phyloP scores from a whole-genome alignment of 148 eudicot species.

The Cornus suecica region DNA sequence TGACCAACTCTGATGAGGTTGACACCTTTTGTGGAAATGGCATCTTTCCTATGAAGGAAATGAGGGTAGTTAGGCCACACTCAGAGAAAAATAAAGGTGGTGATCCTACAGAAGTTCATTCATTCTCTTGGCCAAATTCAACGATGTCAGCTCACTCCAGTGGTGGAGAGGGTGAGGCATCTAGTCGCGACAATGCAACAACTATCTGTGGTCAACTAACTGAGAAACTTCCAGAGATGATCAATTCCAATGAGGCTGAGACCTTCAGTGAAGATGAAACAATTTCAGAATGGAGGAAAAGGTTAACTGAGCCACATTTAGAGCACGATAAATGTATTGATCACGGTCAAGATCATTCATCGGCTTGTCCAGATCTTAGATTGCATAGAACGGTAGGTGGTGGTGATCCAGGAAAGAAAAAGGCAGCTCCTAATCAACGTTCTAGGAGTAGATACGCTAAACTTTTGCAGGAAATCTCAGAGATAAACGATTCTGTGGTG shows the following conservation, averaged over 20 bases:
- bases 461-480: background rate
- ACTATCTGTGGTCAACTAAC: constrained; percentile 5
- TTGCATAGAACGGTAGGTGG: no score
- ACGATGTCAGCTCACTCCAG: background rate
- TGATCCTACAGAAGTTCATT: constrained; percentile 20
- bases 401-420: no score
- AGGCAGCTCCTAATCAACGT: background rate
- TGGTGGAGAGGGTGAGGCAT: constrained; percentile 2
- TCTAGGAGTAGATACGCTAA: background rate
- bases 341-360: background rate
- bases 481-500: background rate
- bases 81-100: constrained; percentile 7
- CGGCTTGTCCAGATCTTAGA: no score
- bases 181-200: constrained; percentile 1
- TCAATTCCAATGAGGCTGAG: constrained; percentile 7
- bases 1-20: constrained; percentile 8
- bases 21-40: constrained; percentile 18
- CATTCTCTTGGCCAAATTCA: constrained; percentile 11
- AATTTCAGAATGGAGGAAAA: constrained; percentile 6
- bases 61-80: background rate
- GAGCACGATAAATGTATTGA: constrained; percentile 6
- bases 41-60: constrained; percentile 20
- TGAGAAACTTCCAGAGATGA: constrained; percentile 9
- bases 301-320: constrained; percentile 4
- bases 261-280: constrained; percentile 9